Conservation (phyloP, 1,284 basidiomycete species). For the Fomes fomentarius region DNA sequence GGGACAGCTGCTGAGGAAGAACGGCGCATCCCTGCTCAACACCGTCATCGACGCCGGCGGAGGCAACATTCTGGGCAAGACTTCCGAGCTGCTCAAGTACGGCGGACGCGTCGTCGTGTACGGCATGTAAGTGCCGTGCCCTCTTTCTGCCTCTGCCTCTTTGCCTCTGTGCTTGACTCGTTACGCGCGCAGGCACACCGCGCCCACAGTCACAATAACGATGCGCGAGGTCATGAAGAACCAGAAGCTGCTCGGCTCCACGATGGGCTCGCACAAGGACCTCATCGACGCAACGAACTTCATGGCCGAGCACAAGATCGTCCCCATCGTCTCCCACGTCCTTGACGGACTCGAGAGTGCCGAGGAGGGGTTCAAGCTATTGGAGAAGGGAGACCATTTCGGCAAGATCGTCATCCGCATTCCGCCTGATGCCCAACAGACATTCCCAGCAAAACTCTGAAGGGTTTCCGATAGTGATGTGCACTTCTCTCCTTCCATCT, state of each 20-base stretch:
- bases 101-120: constrained; percentile 80
- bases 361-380: constrained; percentile 71
- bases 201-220: constrained; percentile 64
- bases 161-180: not conserved
- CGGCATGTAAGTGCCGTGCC: constrained; percentile 62
- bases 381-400: constrained; percentile 67
- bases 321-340: constrained; percentile 77
- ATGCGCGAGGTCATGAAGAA: constrained; percentile 85
- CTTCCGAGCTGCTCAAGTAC: constrained; percentile 60
- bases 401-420: constrained; percentile 74
- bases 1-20: constrained; percentile 47
- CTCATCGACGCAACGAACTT: constrained; percentile 75
- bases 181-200: constrained; percentile 60
- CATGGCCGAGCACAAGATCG: constrained; percentile 66
- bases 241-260: constrained; percentile 76
- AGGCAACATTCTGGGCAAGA: constrained; percentile 70
- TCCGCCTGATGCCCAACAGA: constrained; percentile 11
- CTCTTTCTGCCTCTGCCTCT: not conserved
- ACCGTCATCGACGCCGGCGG: constrained; percentile 85
- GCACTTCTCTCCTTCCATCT: no score
- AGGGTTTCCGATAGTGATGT: no score
- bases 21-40: constrained; percentile 50
- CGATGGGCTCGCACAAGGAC: constrained; percentile 85
- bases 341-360: constrained; percentile 67
- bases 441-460: constrained; percentile 14